A percentile compares a stretch with the other conserved stretches of the same genome.
These are phyloP conservation scores for Leccinum boreale DNA, from an alignment of 768 basidiomycete species.

Conservation along the genomic window DNA sequence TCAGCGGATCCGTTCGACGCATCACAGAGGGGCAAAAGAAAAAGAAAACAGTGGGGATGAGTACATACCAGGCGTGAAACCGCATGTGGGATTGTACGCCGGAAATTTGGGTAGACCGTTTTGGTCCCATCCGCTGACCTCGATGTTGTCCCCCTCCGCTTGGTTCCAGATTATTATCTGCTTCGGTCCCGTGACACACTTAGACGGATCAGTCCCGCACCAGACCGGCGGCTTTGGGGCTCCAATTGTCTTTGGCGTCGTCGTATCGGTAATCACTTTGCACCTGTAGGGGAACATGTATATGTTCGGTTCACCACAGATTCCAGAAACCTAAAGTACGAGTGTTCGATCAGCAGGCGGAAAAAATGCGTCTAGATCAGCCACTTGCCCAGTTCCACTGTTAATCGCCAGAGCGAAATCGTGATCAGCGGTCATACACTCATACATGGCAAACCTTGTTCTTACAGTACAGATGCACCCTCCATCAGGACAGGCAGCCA, in stretches of 20 bases:
- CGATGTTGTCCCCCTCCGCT: conserved; percentile 3
- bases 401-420: background rate
- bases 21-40: background rate
- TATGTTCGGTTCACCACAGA: conserved; percentile 9
- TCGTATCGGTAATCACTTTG: background rate
- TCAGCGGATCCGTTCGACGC: background rate
- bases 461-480: conserved; percentile 9
- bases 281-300: conserved; percentile 2
- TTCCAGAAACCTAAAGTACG: conserved; percentile 1
- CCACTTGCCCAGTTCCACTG: conserved; percentile 11
- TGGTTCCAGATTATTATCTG: conserved; percentile 4
- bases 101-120: background rate
- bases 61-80: conserved; percentile 12
- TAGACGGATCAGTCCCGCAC: conserved; percentile 2
- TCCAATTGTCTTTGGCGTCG: conserved; percentile 4
- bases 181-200: conserved; percentile 14
- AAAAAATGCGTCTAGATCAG: no score
- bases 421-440: background rate
- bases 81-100: conserved; percentile 13
- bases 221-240: background rate
- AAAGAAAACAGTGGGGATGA: background rate
- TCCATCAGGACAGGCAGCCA: conserved; percentile 1
- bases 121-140: background rate
- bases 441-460: background rate
- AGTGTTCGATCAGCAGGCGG: background rate